Base-by-base conservation (phyloP, 2,329 filamentous ascomycete genomes). In the Colletotrichum destructivum region DNA sequence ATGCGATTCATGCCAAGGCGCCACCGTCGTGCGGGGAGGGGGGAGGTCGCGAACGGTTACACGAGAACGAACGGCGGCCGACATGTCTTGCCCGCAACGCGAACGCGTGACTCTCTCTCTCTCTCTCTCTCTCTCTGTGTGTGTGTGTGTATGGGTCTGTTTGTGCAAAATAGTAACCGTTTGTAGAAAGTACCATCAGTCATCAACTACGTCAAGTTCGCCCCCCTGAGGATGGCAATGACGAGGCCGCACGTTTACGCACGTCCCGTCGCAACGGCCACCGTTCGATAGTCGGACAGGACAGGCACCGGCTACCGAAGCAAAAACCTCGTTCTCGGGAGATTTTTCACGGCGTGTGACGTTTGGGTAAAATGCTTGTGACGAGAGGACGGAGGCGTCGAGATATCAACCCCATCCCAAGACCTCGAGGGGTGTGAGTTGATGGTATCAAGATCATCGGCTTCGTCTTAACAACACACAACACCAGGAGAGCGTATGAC, bases 181-280 rank as follows among this genome's bases (percentile, higher is more conserved):
- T 35, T 9, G 26, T 23, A 38, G 12, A 42, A 26, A 18, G 26
- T n/a, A 16, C 6, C n/a, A 18, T 51, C 31, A 40, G 35, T 62
- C 55, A 26, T 59, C n/a, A 59, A 59, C 38, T 44, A 59, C 38
- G 55, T 59, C 54, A 59, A 44, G 21, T 44, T 26, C 26, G 26
- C 26, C 3, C 21, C 16, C 57, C 23, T 31, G 18, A 16, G 57
- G 18, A 56, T 21, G 42, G 18, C 51, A 44, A 46, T n/a, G 61
- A 11, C 47, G 47, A 63, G 35, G 16, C 21, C 61, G 61, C 49
- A 26, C 47, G 35, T 26, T 44, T 26, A 21, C 60, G 47, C 61
- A 63, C 61, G 61, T 63, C 21, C 61, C 35, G 18, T 52, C 61
- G 18, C 38, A 31, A 44, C 61, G 38, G 42, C 61, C 35, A 63